Conservation (phyloP, 225 moss, liverwort and hornwort genomes). For the Pseudisothecium myosuroides region DNA sequence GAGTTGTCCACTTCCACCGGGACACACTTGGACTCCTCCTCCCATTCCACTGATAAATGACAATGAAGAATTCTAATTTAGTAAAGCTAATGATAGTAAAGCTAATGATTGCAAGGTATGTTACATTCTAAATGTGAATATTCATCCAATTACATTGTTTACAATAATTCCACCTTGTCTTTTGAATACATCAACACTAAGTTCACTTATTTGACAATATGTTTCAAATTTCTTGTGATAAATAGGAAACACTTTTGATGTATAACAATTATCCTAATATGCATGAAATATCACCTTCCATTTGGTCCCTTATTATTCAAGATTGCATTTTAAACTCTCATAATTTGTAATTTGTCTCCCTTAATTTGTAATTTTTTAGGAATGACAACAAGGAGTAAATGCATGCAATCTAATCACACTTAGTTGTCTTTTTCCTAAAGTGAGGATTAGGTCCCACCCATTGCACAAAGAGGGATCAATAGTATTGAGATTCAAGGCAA, state of each 20-base stretch:
- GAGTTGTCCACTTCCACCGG: background rate
- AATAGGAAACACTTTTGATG: background rate
- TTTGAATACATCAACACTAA: too few relatives aligned
- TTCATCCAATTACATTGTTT: background rate
- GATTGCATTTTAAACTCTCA: background rate
- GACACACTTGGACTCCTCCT: background rate
- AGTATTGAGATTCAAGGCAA: background rate
- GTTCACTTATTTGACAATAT: background rate
- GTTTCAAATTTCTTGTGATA: background rate
- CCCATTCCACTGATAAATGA: background rate
- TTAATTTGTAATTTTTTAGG: background rate
- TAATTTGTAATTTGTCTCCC: too few relatives aligned
- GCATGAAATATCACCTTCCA: background rate
- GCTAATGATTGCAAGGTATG: background rate
- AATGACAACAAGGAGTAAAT: background rate
- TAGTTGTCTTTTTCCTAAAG: rapidly evolving
- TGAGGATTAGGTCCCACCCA: background rate
- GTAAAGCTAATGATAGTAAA: too few relatives aligned
- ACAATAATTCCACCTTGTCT: background rate
- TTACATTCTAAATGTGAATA: rapidly evolving
- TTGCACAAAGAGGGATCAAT: background rate
- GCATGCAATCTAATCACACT: background rate
- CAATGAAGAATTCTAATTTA: background rate
- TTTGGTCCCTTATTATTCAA: background rate
- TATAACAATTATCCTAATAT: background rate